These are phyloP conservation scores for Pyrenula massariospora DNA, from an alignment of 495 filamentous ascomycete genomes.

Conservation along the genomic window DNA sequence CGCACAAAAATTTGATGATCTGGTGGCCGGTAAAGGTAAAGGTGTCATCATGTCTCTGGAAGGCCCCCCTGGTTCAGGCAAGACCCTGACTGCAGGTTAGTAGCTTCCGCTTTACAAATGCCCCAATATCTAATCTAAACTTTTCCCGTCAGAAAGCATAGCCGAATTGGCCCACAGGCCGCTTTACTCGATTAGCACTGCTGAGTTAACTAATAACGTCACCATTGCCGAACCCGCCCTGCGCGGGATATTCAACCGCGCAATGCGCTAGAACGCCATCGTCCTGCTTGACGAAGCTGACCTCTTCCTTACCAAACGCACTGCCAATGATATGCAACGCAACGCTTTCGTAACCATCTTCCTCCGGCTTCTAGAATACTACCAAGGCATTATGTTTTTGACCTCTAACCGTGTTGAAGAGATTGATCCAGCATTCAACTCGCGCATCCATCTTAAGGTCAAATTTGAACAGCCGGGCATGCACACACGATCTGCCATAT, in stretches of 20 bases:
- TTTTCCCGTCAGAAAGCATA: constrained; percentile 15
- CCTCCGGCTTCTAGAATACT: constrained; percentile 38
- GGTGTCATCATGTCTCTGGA: constrained; percentile 41
- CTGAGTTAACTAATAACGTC: not conserved
- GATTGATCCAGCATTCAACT: not conserved
- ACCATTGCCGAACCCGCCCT: not conserved
- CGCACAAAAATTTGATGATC: constrained; percentile 4
- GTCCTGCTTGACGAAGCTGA: constrained; percentile 44
- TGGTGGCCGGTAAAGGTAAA: constrained; percentile 24
- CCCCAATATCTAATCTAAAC: constrained; percentile 27
- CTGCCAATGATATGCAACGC: constrained; percentile 23
- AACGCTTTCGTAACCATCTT: constrained; percentile 42
- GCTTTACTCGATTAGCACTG: not conserved
- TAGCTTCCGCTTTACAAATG: constrained; percentile 17
- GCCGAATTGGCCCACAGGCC: constrained; percentile 11
- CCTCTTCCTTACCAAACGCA: constrained; percentile 39
- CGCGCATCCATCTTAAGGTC: not conserved
- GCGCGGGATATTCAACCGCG: not conserved
- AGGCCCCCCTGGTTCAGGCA: constrained; percentile 34
- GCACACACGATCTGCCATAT: not conserved
- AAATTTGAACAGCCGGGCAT: not conserved
- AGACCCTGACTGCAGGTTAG: constrained; percentile 24
- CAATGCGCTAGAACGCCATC: not conserved
- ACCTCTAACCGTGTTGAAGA: not conserved
- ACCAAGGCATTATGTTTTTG: constrained; percentile 17